Evolutionary conservation across 495 filamentous ascomycete genomes (phyloP).

Genomic region (Amorphotheca resinae): DNA sequence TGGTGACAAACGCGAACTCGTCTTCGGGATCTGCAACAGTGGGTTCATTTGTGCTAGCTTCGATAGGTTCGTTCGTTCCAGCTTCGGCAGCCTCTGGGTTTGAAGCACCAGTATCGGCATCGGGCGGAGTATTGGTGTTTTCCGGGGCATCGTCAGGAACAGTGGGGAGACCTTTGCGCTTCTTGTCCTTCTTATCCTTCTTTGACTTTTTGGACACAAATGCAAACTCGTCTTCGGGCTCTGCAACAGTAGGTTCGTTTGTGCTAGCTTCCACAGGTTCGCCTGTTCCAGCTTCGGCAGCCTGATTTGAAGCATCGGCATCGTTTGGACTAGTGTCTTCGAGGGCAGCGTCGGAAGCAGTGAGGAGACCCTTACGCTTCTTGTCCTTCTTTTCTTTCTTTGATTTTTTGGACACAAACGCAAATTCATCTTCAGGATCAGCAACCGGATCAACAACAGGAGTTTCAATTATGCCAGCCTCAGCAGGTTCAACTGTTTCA

Average conservation of each 20-base stretch:
- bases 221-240: conserved; percentile 6
- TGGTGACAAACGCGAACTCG: conserved; percentile 3
- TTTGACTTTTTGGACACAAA: conserved; percentile 11
- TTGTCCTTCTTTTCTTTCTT: conserved; percentile 19
- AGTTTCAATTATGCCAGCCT: too few relatives aligned
- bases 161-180: background rate
- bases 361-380: background rate
- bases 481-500: too few relatives aligned
- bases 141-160: background rate
- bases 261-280: conserved; percentile 3
- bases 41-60: background rate
- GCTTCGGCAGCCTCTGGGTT: background rate
- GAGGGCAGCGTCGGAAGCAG: background rate
- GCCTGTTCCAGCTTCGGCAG: too few relatives aligned
- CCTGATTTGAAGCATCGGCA: conserved; percentile 17
- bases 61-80: too few relatives aligned
- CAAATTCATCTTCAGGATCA: conserved; percentile 8
- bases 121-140: background rate
- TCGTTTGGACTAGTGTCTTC: background rate
- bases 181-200: conserved; percentile 23
- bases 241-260: background rate
- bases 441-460: background rate
- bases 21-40: conserved; percentile 6
- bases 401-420: conserved; percentile 6
- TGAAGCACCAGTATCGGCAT: background rate